Conservation (phyloP, 192 early-diverging fungal genomes). For the Rhizophagus sp. region DNA sequence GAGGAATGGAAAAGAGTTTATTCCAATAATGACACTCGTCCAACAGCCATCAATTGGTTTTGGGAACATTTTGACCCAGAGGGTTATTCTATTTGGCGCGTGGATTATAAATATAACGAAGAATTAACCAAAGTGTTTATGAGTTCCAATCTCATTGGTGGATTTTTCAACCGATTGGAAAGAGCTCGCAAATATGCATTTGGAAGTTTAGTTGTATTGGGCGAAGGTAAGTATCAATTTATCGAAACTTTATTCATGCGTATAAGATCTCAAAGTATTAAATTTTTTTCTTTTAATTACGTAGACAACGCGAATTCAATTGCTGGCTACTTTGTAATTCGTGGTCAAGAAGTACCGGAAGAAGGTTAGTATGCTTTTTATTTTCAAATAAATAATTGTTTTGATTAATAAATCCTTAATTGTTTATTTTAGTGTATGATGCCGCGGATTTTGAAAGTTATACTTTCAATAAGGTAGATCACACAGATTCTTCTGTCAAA, state of each 20-base stretch:
- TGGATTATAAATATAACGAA: slow-evolving; percentile 94
- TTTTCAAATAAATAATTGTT: neutral
- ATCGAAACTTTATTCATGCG: neutral
- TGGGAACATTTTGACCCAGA: slow-evolving; percentile 88
- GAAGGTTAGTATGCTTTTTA: slow-evolving; percentile 42
- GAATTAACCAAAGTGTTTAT: slow-evolving; percentile 89
- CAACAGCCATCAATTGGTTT: slow-evolving; percentile 88
- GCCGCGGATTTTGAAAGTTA: slow-evolving; percentile 89
- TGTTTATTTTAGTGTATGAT: slow-evolving; percentile 59
- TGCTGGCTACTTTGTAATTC: slow-evolving; percentile 92
- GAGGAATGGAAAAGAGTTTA: slow-evolving; percentile 98
- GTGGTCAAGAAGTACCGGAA: slow-evolving; percentile 79
- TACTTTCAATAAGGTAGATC: slow-evolving; percentile 77
- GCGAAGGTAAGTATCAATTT: slow-evolving; percentile 43
- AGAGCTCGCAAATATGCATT: slow-evolving; percentile 94
- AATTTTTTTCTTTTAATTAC: neutral
- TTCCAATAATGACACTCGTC: slow-evolving; percentile 92
- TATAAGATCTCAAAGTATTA: neutral
- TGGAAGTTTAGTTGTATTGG: slow-evolving; percentile 80
- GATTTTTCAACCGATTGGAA: slow-evolving; percentile 92
- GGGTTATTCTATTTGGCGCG: slow-evolving; percentile 91
- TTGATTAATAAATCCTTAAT: neutral
- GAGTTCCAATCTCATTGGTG: slow-evolving; percentile 93
- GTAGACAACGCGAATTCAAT: slow-evolving; percentile 83
- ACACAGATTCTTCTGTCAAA: slow-evolving; percentile 60